Percentiles rank a stretch among this genome's conserved stretches.
These are phyloP conservation scores for Passiflora organensis DNA, from an alignment of 345 rosid genomes.

Conservation along the genomic window DNA sequence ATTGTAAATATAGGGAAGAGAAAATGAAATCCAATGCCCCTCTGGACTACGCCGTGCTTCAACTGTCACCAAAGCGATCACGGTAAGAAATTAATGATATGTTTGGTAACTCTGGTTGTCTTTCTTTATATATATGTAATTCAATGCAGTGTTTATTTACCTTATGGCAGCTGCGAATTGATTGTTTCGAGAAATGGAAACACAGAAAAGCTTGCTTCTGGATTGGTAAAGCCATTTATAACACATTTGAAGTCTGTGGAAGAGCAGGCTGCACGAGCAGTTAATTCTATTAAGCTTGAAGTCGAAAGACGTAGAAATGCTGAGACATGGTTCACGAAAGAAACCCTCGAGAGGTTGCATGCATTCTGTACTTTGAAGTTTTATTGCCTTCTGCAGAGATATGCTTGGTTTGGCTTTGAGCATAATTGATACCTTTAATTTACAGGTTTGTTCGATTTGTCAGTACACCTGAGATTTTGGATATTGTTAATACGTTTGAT, in stretches of 20 bases:
- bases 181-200: constrained; percentile 63
- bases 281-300: constrained; percentile 66
- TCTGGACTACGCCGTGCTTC: constrained; percentile 82
- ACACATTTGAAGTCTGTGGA: constrained; percentile 82
- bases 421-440: constrained; percentile 16
- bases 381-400: too few species aligned
- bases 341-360: constrained; percentile 86
- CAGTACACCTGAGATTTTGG: constrained; percentile 94
- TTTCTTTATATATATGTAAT: constrained; percentile 3
- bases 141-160: constrained; percentile 17
- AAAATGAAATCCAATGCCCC: constrained; percentile 63
- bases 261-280: constrained; percentile 60
- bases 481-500: constrained; percentile 67
- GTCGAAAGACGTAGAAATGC: constrained; percentile 49
- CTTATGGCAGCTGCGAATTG: constrained; percentile 69
- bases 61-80: constrained; percentile 78
- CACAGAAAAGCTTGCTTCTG: constrained; percentile 88
- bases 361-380: too few species aligned
- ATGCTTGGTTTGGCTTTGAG: too few species aligned
- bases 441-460: constrained; percentile 99
- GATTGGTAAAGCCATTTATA: constrained; percentile 79
- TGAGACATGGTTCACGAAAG: constrained; percentile 84
- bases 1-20: constrained; percentile 18
- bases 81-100: constrained; percentile 40
- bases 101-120: constrained; percentile 6